Conservation (phyloP, 805 yeast genomes). For the Nakazawaea wyomingensis region DNA sequence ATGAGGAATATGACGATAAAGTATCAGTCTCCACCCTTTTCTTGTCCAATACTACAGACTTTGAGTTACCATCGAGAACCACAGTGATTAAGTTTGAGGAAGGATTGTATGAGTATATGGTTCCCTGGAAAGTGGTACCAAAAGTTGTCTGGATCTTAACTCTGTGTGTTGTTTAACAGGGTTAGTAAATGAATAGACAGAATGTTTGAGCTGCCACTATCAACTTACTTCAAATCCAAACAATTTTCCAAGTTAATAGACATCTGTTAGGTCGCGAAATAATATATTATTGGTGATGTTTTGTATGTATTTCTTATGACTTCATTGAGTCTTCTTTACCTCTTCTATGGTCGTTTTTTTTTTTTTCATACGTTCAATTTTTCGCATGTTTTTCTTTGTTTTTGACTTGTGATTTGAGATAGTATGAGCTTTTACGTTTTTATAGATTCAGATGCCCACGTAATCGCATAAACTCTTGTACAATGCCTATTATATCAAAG, state of each 20-base stretch:
- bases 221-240: constrained; percentile 29
- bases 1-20: constrained; percentile 15
- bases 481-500: constrained; percentile 4
- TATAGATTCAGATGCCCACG: too few species aligned
- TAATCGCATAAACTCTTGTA: neutral
- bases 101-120: constrained; percentile 56
- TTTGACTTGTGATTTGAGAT: neutral
- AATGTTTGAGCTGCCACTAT: too few species aligned
- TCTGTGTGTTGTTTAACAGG: constrained; percentile 28
- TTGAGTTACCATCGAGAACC: constrained; percentile 19
- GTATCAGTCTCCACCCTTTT: constrained; percentile 3
- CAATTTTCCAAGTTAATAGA: constrained; percentile 25
- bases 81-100: constrained; percentile 39
- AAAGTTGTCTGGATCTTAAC: constrained; percentile 57
- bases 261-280: too few species aligned
- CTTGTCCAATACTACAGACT: constrained; percentile 18
- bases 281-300: too few species aligned
- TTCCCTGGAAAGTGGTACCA: constrained; percentile 56
- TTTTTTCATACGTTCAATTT: neutral
- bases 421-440: too few species aligned
- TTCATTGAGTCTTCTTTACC: neutral
- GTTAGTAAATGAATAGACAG: neutral
- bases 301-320: neutral
- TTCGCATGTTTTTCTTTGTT: neutral
- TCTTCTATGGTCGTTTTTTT: neutral